These are phyloP conservation scores for Alternaria alternata DNA, from an alignment of 2,329 filamentous ascomycete genomes.

Conservation along the genomic window DNA sequence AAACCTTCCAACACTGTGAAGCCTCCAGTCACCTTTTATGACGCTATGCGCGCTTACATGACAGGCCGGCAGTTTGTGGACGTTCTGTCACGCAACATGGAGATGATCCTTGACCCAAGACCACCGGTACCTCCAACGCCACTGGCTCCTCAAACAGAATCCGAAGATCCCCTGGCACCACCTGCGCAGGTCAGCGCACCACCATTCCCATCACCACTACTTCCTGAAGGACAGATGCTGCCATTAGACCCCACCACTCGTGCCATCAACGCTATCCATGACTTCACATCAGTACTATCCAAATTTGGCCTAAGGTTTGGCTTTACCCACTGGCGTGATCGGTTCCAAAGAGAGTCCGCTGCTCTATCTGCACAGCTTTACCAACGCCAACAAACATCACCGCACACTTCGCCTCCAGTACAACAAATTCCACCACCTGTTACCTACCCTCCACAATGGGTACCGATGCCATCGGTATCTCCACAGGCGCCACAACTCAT, in stretches of 20 bases:
- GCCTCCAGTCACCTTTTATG: constrained; percentile 83
- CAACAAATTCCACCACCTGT: constrained; percentile 20
- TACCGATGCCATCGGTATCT: constrained; percentile 33
- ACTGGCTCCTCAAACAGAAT: constrained; percentile 30
- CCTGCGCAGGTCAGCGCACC: constrained; percentile 39
- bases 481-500: constrained; percentile 35
- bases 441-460: constrained; percentile 39
- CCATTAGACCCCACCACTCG: constrained; percentile 48
- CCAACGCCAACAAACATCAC: constrained; percentile 41
- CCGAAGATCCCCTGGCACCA: constrained; percentile 50
- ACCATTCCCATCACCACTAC: constrained; percentile 42
- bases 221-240: constrained; percentile 34
- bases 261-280: constrained; percentile 58
- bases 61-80: constrained; percentile 66
- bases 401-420: constrained; percentile 34
- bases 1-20: constrained; percentile 62
- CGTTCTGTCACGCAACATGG: constrained; percentile 62
- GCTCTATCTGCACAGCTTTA: constrained; percentile 53
- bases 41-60: constrained; percentile 84
- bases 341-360: constrained; percentile 57
- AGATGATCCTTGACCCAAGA: constrained; percentile 54
- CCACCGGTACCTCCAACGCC: constrained; percentile 52
- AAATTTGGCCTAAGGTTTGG: constrained; percentile 59
- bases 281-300: constrained; percentile 57
- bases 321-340: constrained; percentile 60